Evolutionary conservation across 2,329 filamentous ascomycete genomes (phyloP).

Genomic region (Pseudocercospora macadamiae): DNA sequence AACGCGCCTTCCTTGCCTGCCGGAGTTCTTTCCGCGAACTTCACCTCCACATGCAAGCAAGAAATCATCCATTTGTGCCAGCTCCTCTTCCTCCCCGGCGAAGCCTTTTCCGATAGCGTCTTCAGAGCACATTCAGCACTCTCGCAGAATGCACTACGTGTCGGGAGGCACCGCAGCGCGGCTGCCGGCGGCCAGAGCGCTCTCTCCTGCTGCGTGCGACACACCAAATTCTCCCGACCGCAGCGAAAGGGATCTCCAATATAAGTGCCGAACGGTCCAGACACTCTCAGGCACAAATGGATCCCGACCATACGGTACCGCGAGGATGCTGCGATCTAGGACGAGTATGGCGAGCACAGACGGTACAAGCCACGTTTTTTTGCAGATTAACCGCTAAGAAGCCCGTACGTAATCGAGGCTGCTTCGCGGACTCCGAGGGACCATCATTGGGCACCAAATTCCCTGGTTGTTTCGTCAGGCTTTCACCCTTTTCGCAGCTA

Average conservation of each 20-base stretch:
- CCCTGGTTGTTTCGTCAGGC: not conserved
- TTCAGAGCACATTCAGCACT: not conserved
- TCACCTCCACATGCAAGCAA: not conserved
- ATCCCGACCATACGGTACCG: not conserved
- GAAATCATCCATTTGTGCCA: not conserved
- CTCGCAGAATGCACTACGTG: not conserved
- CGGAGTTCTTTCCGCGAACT: not conserved
- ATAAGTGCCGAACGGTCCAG: conserved; percentile 4
- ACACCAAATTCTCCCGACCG: not conserved
- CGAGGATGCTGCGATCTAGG: not conserved
- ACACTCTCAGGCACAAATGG: not conserved
- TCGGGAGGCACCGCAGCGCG: not conserved
- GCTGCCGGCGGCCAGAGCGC: not conserved
- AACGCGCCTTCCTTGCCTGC: not conserved
- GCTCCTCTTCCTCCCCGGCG: not conserved
- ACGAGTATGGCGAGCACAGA: not conserved
- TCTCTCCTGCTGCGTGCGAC: conserved; percentile 6
- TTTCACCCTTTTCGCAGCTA: not conserved
- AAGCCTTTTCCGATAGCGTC: not conserved
- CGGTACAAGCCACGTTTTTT: conserved; percentile 1
- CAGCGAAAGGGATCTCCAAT: not conserved
- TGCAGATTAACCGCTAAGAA: not conserved
- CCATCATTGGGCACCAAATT: conserved; percentile 4
- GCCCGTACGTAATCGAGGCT: conserved; percentile 13
- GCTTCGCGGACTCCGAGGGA: conserved; percentile 13